Conservation (phyloP, 2,329 filamentous ascomycete species). For the Clonostachys rosea region DNA sequence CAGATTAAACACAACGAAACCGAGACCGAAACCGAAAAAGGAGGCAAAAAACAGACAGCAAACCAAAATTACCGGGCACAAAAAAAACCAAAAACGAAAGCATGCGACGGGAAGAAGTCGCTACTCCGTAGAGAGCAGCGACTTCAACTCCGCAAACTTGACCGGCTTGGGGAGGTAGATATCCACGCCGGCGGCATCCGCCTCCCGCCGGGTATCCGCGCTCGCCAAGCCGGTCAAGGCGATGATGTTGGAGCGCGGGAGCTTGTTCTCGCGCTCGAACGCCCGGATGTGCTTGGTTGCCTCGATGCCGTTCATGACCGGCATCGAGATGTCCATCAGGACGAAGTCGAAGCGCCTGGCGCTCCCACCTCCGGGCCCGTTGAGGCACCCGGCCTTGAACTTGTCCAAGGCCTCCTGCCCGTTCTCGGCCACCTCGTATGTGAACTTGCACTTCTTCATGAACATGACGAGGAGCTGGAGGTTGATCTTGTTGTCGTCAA, state of each 20-base stretch:
- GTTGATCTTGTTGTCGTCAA: constrained; percentile 38
- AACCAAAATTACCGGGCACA: too few species aligned
- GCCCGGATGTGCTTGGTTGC: constrained; percentile 42
- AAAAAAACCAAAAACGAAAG: too few species aligned
- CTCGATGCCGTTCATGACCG: constrained; percentile 45
- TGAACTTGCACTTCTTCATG: constrained; percentile 32
- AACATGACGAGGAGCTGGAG: constrained; percentile 34
- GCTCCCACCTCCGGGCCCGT: too few species aligned
- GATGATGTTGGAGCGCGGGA: constrained; percentile 38
- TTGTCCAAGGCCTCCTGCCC: constrained; percentile 39
- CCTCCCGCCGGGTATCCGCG: constrained; percentile 40
- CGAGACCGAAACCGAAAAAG: too few species aligned
- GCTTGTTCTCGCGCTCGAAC: constrained; percentile 34
- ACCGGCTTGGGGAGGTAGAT: constrained; percentile 48
- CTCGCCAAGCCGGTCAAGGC: constrained; percentile 48
- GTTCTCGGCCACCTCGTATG: constrained; percentile 34
- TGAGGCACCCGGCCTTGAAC: constrained; percentile 22
- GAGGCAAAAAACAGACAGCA: too few species aligned
- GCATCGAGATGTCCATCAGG: constrained; percentile 50
- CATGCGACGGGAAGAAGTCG: too few species aligned
- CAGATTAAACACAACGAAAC: too few species aligned
- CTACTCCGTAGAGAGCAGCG: constrained; percentile 13
- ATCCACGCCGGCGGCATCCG: constrained; percentile 42
- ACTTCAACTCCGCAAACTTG: constrained; percentile 32
- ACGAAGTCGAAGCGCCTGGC: constrained; percentile 21